These are phyloP conservation scores for Aspergillus aculeatus DNA, from an alignment of 2,329 filamentous ascomycete species.

Conservation along the genomic window DNA sequence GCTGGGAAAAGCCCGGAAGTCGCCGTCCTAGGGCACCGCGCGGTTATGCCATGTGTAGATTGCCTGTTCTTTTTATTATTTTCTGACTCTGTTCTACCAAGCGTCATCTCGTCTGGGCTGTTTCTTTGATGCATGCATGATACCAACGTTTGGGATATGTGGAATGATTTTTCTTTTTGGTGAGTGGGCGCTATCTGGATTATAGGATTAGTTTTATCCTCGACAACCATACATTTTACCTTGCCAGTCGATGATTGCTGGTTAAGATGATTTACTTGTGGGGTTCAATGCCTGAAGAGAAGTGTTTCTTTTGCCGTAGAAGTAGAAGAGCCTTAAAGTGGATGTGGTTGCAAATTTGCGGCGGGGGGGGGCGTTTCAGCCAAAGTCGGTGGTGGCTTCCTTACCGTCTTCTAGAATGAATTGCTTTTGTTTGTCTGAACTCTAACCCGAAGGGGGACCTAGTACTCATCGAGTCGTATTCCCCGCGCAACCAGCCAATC, in stretches of 20 bases:
- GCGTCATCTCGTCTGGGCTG: conserved; percentile 11
- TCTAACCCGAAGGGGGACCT: too few species aligned
- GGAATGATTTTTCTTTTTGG: conserved; percentile 18
- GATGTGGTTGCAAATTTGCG: too few species aligned
- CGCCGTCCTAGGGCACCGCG: conserved; percentile 10
- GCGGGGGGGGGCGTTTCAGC: too few species aligned
- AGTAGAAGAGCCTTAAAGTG: background rate
- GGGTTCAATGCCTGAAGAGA: too few species aligned
- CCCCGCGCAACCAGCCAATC: too few species aligned
- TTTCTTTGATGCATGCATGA: conserved; percentile 24
- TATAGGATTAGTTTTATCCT: conserved; percentile 7
- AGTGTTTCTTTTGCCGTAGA: background rate
- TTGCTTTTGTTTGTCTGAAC: too few species aligned
- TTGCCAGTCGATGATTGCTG: conserved; percentile 9
- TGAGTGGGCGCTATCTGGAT: background rate
- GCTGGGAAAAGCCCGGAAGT: conserved; percentile 42
- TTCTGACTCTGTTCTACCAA: conserved; percentile 5
- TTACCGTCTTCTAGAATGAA: too few species aligned
- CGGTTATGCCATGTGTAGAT: background rate
- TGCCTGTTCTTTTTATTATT: background rate
- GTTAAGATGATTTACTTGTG: conserved; percentile 7
- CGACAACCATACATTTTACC: background rate
- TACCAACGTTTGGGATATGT: conserved; percentile 28
- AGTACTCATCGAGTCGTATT: too few species aligned
- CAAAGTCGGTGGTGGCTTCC: too few species aligned